These are phyloP conservation scores for Pelargonium citronellum DNA, from an alignment of 441 rosid genomes.

Conservation along the genomic window DNA sequence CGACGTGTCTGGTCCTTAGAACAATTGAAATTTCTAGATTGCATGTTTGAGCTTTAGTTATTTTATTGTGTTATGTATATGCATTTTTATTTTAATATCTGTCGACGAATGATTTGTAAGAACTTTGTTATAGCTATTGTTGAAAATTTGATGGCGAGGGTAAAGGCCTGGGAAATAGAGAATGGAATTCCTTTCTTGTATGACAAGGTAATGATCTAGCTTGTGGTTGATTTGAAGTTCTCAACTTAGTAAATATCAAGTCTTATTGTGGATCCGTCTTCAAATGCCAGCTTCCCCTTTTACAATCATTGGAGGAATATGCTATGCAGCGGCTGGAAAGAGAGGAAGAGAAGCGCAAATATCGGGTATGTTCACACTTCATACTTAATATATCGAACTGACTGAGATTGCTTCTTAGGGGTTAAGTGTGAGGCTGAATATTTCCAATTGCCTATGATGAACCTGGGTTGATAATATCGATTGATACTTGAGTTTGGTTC, in stretches of 20 bases:
- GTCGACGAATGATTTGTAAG: conserved; percentile 1
- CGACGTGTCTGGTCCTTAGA: too few relatives aligned
- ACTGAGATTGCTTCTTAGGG: neutral
- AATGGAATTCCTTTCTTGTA: conserved; percentile 60
- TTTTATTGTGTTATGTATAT: neutral
- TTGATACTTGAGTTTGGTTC: too few relatives aligned
- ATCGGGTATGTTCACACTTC: conserved; percentile 43
- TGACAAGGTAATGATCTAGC: conserved; percentile 44
- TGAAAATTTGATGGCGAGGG: conserved; percentile 53
- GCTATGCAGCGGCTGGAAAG: conserved; percentile 42
- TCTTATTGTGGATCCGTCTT: conserved; percentile 14
- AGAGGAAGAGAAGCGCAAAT: conserved; percentile 75
- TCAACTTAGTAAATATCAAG: conserved; percentile 14
- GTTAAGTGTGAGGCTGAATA: too few relatives aligned
- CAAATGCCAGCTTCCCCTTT: conserved; percentile 46
- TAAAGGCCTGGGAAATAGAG: conserved; percentile 76
- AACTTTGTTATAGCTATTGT: conserved; percentile 39
- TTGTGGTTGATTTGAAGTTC: conserved; percentile 10
- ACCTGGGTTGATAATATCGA: too few relatives aligned
- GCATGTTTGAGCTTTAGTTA: conserved; percentile 2
- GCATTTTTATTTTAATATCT: too few relatives aligned
- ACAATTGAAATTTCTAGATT: too few relatives aligned
- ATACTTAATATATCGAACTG: neutral
- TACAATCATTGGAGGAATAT: conserved; percentile 52
- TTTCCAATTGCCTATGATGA: too few relatives aligned